A percentile compares a stretch with the other conserved stretches of the same genome.
These are phyloP conservation scores for Phaeolepiota aurea DNA, from an alignment of 768 basidiomycete species.

Conservation along the genomic window DNA sequence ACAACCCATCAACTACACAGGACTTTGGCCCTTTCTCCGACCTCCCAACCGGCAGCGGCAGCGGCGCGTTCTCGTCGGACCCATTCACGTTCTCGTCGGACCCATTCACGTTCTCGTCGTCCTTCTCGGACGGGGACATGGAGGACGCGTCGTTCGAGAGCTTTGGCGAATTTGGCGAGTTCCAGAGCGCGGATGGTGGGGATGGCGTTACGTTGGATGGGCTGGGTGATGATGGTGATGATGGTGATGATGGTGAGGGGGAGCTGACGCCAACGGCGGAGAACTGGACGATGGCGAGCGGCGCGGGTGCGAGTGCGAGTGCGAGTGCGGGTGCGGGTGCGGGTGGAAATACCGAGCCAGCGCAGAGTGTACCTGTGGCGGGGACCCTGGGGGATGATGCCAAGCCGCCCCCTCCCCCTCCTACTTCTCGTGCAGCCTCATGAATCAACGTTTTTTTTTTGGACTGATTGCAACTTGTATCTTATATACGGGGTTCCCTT, in stretches of 20 bases:
- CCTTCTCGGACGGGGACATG: constrained; percentile 58
- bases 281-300: constrained; percentile 62
- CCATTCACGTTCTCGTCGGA: constrained; percentile 38
- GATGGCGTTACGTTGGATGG: constrained; percentile 5
- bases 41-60: too few species aligned
- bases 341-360: too few species aligned
- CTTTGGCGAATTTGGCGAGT: constrained; percentile 80
- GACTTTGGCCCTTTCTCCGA: too few species aligned
- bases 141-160: constrained; percentile 60
- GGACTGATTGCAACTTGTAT: too few species aligned
- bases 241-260: constrained; percentile 19
- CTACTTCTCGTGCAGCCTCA: too few species aligned
- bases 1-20: too few species aligned
- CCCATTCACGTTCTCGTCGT: constrained; percentile 51
- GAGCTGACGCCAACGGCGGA: constrained; percentile 58
- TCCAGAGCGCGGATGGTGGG: constrained; percentile 51
- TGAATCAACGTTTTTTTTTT: too few species aligned
- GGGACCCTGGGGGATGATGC: too few species aligned
- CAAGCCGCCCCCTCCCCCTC: too few species aligned
- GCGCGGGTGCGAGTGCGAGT: too few species aligned
- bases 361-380: too few species aligned
- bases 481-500: too few species aligned
- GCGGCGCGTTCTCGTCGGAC: constrained; percentile 73
- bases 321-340: neutral
- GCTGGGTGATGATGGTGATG: neutral